These are phyloP conservation scores for Fusarium incarnatum DNA, from an alignment of 2,329 filamentous ascomycete genomes.

Conservation along the genomic window DNA sequence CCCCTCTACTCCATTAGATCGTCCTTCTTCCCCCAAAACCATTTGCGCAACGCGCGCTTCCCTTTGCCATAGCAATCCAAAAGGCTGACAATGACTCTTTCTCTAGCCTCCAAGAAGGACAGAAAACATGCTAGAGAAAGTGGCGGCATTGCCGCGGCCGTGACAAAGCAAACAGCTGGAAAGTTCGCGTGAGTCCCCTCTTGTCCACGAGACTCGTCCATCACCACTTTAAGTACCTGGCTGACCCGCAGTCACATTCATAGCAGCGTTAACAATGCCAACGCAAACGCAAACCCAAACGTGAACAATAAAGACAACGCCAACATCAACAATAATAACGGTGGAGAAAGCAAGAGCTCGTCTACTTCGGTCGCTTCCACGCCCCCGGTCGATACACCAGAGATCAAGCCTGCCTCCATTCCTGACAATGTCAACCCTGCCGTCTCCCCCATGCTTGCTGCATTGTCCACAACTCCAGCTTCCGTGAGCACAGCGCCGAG, in stretches of 20 bases:
- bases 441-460: slow-evolving; percentile 61
- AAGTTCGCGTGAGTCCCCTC: slow-evolving; percentile 62
- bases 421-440: slow-evolving; percentile 58
- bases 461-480: slow-evolving; percentile 61
- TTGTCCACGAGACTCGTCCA: slow-evolving; percentile 47
- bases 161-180: slow-evolving; percentile 64
- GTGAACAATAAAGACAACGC: slow-evolving; percentile 50
- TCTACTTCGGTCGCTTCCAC: slow-evolving; percentile 59
- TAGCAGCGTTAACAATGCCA: slow-evolving; percentile 43
- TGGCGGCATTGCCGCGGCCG: slow-evolving; percentile 64
- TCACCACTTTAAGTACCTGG: slow-evolving; percentile 32
- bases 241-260: slow-evolving; percentile 41
- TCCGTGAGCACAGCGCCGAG: slow-evolving; percentile 62
- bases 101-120: slow-evolving; percentile 61
- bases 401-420: slow-evolving; percentile 56
- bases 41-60: slow-evolving; percentile 33
- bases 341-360: slow-evolving; percentile 51
- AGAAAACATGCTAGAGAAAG: slow-evolving; percentile 67
- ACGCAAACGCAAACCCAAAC: slow-evolving; percentile 44
- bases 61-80: slow-evolving; percentile 8
- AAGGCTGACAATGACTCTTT: slow-evolving; percentile 44
- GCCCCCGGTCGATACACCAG: slow-evolving; percentile 59
- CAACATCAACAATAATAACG: slow-evolving; percentile 43
- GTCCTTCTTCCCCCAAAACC: slow-evolving; percentile 22
- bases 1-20: slow-evolving; percentile 24